Conservation (phyloP, 352 stramenopile species). For the Globisporangium okanoganense region DNA sequence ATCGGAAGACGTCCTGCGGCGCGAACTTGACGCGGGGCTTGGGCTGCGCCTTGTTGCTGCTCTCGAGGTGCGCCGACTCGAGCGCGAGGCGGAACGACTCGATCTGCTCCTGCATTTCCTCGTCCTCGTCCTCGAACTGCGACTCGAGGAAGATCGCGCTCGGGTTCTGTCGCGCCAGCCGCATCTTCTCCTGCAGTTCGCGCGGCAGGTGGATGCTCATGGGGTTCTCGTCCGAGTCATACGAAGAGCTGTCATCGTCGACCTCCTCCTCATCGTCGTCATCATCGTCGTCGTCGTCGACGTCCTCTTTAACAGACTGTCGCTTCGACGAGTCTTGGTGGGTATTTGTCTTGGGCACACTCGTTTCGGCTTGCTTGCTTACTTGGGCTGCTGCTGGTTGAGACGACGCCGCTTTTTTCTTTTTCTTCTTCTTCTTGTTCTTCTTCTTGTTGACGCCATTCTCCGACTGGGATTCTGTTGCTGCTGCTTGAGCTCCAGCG, state of each 20-base stretch:
- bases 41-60: conserved; percentile 49
- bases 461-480: conserved; percentile 19
- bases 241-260: conserved; percentile 1
- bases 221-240: conserved; percentile 4
- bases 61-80: conserved; percentile 67
- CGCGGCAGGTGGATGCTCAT: conserved; percentile 13
- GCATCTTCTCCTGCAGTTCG: conserved; percentile 61
- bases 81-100: conserved; percentile 75
- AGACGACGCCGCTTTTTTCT: conserved; percentile 39
- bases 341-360: neutral
- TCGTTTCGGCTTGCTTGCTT: neutral
- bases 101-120: conserved; percentile 70
- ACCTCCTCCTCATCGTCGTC: conserved; percentile 10
- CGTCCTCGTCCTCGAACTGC: conserved; percentile 79
- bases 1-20: conserved; percentile 71
- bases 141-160: conserved; percentile 81
- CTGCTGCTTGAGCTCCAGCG: conserved; percentile 1
- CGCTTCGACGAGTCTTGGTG: neutral
- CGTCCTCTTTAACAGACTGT: conserved; percentile 17
- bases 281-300: conserved; percentile 14
- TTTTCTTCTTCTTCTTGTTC: conserved; percentile 68
- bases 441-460: conserved; percentile 47
- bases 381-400: neutral
- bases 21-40: conserved; percentile 68
- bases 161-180: conserved; percentile 59